Conservation (phyloP, 495 filamentous ascomycete genomes). For the Tetracladium marchalianum region DNA sequence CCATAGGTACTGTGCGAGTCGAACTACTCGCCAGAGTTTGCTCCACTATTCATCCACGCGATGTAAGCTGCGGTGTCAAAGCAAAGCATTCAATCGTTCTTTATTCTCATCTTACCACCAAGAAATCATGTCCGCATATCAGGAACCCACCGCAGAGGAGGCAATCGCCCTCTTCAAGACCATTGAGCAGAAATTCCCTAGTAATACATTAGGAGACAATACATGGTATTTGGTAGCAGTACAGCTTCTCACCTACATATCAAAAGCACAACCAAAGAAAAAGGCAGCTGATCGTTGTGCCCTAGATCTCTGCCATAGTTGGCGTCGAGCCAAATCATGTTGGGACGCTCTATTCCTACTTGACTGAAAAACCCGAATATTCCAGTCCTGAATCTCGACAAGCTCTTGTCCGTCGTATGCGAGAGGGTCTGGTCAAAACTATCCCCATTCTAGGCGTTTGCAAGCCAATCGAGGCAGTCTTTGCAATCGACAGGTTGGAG, state of each 20-base stretch:
- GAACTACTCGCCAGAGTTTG: too few relatives aligned
- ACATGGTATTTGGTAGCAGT: slow-evolving; percentile 50
- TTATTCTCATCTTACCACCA: too few relatives aligned
- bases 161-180: slow-evolving; percentile 33
- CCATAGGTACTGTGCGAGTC: too few relatives aligned
- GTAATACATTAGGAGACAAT: slow-evolving; percentile 34
- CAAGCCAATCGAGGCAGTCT: slow-evolving; percentile 41
- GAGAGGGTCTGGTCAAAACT: slow-evolving; percentile 41
- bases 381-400: slow-evolving; percentile 28
- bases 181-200: slow-evolving; percentile 41
- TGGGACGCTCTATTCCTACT: slow-evolving; percentile 39
- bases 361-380: slow-evolving; percentile 32
- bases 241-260: neutral
- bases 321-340: slow-evolving; percentile 35
- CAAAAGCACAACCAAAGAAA: slow-evolving; percentile 5
- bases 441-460: slow-evolving; percentile 42
- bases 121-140: slow-evolving; percentile 6
- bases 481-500: slow-evolving; percentile 37
- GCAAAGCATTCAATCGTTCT: too few relatives aligned
- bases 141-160: slow-evolving; percentile 24
- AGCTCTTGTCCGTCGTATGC: slow-evolving; percentile 37
- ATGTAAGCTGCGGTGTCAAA: too few relatives aligned
- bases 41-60: too few relatives aligned
- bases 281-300: neutral
- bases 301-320: slow-evolving; percentile 31